Evolutionary conservation across 768 basidiomycete genomes (phyloP).

Genomic region (Russula sp.): DNA sequence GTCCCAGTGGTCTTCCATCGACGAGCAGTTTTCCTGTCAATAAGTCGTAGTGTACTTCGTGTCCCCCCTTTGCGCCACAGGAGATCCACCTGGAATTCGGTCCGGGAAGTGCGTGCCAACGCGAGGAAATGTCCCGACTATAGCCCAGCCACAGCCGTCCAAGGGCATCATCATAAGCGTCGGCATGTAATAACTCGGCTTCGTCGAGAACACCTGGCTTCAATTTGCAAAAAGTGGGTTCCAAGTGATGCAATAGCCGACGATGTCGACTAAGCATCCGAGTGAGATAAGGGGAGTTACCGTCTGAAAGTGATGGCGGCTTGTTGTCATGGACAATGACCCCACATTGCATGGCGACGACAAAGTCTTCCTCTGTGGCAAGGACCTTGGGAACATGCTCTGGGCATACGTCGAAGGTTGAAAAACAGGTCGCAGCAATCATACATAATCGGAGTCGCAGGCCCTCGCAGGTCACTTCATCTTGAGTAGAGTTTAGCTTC

Average conservation of each 20-base stretch:
- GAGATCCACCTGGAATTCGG: constrained; percentile 11
- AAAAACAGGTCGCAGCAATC: constrained; percentile 9
- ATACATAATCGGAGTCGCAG: neutral
- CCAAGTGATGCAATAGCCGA: constrained; percentile 9
- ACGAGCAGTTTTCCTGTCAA: constrained; percentile 44
- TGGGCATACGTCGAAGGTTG: constrained; percentile 7
- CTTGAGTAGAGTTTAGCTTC: neutral
- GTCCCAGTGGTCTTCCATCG: constrained; percentile 41
- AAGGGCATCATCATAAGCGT: neutral
- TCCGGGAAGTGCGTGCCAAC: neutral
- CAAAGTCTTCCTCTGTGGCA: constrained; percentile 9
- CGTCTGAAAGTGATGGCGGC: constrained; percentile 3
- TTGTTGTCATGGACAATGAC: constrained; percentile 21
- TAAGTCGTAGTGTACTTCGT: constrained; percentile 41
- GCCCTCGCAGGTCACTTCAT: neutral
- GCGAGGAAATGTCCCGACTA: neutral
- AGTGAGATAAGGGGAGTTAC: neutral
- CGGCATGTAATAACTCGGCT: neutral
- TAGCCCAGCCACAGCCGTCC: constrained; percentile 1
- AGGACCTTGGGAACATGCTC: neutral
- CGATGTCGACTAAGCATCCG: constrained; percentile 15
- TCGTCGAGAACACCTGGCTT: neutral
- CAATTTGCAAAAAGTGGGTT: neutral
- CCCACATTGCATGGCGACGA: constrained; percentile 17
- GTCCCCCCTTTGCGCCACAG: neutral